Evolutionary conservation across 1,284 basidiomycete species (phyloP), one percentile per base, ranked within the genome.

Genomic region (Ustilago tritici): DNA sequence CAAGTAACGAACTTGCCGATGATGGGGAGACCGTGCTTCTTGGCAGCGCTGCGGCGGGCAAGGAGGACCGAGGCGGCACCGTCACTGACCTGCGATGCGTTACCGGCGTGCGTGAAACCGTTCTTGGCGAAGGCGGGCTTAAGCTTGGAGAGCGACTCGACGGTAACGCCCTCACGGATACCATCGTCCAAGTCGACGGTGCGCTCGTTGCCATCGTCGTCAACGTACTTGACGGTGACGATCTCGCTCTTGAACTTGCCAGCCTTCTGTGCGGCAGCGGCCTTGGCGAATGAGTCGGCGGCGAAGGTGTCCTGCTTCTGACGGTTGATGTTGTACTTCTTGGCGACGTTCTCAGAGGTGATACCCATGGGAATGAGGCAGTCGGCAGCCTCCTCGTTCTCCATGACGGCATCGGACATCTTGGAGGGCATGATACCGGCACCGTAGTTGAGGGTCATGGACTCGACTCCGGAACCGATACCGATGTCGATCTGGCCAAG

Each of bases 361-460:
- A 95, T 92, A 76, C 95, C 95, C 95, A 98, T 98, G 63, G 96
- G 96, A 76, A 96, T 89, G 23, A 96, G 89, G 87, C 95, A 98
- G 89, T 99, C 95, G 70, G 92, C 91, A 2, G 97, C 91, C 84
- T 95, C 92, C 80, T 92, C 89, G 87, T 90, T 91, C 72, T 90
- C 87, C 78, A 95, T 90, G 57, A 98, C 91, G 50, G 89, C 89
- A 38, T 96, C 93, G 11, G 94, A 95, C 88, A 91, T 92, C 81
- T 91, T 90, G 66, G 91, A 89, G 59, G 91, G 92, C 87, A 90
- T 90, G 38, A 91, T 91, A 80, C 88, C 89, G 32, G 93, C 89
- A 50, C 93, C 93, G 70, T 84, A 84, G 81, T 84, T 82, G 63
- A 80, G 75, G 0, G 95, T 95, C 96, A 99, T 99, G 56, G 92